Conservation (phyloP, 179 eudicot genomes). For the Corrigiola litoralis region DNA sequence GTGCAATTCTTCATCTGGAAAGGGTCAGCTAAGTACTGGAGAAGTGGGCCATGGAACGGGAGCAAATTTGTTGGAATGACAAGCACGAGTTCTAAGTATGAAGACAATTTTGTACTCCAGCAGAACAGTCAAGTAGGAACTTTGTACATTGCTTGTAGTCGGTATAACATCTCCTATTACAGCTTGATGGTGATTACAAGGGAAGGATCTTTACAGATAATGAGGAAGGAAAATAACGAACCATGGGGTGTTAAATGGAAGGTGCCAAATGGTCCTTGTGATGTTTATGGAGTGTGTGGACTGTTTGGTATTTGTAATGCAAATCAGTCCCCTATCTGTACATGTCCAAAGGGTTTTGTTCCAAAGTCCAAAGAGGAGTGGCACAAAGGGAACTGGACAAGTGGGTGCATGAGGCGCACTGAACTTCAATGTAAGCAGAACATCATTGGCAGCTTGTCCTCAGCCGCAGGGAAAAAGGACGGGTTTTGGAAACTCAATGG, state of each 20-base stretch:
- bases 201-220: too few relatives aligned
- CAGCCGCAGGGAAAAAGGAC: too few relatives aligned
- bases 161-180: slow-evolving; percentile 28
- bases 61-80: slow-evolving; percentile 33
- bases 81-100: slow-evolving; percentile 26
- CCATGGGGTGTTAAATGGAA: slow-evolving; percentile 23
- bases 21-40: slow-evolving; percentile 27
- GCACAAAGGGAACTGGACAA: slow-evolving; percentile 35
- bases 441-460: not conserved
- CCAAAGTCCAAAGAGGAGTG: slow-evolving; percentile 29
- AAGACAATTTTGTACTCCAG: slow-evolving; percentile 22
- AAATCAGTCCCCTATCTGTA: slow-evolving; percentile 21
- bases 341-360: slow-evolving; percentile 32
- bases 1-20: slow-evolving; percentile 28
- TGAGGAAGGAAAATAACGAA: slow-evolving; percentile 21
- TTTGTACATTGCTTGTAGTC: slow-evolving; percentile 22
- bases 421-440: slow-evolving; percentile 31
- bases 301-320: slow-evolving; percentile 26
- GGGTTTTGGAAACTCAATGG: slow-evolving; percentile 24
- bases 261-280: slow-evolving; percentile 17
- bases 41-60: slow-evolving; percentile 43
- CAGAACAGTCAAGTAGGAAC: slow-evolving; percentile 3
- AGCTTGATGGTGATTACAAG: slow-evolving; percentile 20
- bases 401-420: slow-evolving; percentile 36
- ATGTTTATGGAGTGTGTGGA: slow-evolving; percentile 25